phyloP scores from a whole-genome alignment of 345 rosid species.

The Citrus trifoliata region DNA sequence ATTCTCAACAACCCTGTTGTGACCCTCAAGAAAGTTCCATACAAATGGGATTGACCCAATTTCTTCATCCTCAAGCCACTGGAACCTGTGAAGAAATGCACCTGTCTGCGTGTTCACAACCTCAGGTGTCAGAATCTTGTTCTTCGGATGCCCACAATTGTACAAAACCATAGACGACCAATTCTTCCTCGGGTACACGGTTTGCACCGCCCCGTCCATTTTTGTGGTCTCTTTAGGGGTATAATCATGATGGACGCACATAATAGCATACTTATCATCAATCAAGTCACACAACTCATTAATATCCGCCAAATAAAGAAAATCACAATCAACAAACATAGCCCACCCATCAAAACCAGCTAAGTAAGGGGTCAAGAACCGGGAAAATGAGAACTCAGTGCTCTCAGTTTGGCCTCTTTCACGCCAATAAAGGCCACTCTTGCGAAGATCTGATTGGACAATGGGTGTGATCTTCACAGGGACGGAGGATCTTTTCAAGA shows the following conservation, averaged over 20 bases:
- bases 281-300: constrained; percentile 70
- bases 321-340: constrained; percentile 94
- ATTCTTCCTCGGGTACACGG: constrained; percentile 94
- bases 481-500: constrained; percentile 70
- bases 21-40: constrained; percentile 98
- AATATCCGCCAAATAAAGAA: constrained; percentile 81
- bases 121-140: constrained; percentile 66
- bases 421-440: constrained; percentile 75
- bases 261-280: constrained; percentile 83
- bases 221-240: constrained; percentile 85
- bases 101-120: constrained; percentile 72
- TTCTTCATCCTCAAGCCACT: constrained; percentile 89
- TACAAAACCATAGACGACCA: constrained; percentile 99
- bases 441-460: constrained; percentile 75
- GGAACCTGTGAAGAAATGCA: constrained; percentile 93
- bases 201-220: constrained; percentile 97
- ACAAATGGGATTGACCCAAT: constrained; percentile 83
- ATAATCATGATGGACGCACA: constrained; percentile 97
- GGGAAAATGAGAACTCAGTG: constrained; percentile 91
- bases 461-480: constrained; percentile 82
- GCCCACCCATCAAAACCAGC: constrained; percentile 93
- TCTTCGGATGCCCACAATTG: constrained; percentile 90
- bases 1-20: constrained; percentile 63
- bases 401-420: constrained; percentile 81
- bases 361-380: constrained; percentile 85